Evolutionary conservation across 2,329 filamentous ascomycete species (phyloP), one percentile per base, ranked within the genome.

Genomic region (Nemania sp.): DNA sequence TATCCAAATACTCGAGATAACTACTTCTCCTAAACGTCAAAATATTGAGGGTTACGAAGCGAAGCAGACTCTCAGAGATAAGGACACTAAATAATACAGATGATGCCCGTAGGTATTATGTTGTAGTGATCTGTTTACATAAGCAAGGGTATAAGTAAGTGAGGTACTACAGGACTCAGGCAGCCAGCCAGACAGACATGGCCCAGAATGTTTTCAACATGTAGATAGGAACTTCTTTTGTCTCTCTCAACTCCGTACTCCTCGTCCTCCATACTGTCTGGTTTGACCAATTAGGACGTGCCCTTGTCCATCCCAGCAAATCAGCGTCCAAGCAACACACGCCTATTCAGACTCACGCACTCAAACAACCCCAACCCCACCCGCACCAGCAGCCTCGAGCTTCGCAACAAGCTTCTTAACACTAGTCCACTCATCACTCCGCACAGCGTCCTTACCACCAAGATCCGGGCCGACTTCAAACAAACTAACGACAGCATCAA

Each of bases 351-450:
- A 30, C 33, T 36, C 15, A 8, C 5, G 17, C 11, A 5, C 15
- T 56, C 57, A 66, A 12, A 52, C 55, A 26, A 64, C 47, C 60
- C 77, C 72, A 15, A 73, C 73, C n/a, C 77, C 77, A 44, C 78
- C 80, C 34, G 77, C 70, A 1, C 79, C 77, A n/a, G 75, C 76
- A 14, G 79, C 78, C 72, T 95, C 92, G 56, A 93, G 74, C 64
- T 87, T 83, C 36, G 83, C 86, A 20, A 97, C 83, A 68, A 97
- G 77, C 72, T 91, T 92, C 84, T 97, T 97, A 62, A 99, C 89
- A 30, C 83, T 89, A 5, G 88, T 83, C 93, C 94, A 99, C 71
- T 97, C 93, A 66, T 99, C 94, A 47, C 84, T 85, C 69, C 89
- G 88, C 33, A 90, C 80, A 28, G 84, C 81, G 66, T 97, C 94